Base-by-base conservation (phyloP, 2,329 filamentous ascomycete genomes). In the Nannizziopsis barbatae region DNA sequence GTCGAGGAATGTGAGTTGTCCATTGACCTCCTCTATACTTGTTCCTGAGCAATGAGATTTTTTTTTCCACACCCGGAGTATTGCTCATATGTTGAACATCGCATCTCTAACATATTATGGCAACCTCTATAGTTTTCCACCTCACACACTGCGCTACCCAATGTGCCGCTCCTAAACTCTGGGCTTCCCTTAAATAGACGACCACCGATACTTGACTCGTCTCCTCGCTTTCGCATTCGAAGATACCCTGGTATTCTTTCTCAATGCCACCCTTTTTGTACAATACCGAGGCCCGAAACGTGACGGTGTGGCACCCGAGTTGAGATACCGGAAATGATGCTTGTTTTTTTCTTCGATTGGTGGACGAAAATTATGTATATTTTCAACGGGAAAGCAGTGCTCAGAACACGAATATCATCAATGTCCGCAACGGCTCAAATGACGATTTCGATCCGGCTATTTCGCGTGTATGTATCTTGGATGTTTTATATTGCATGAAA, bases 151-250 rank as follows among this genome's bases (percentile, higher is more conserved):
- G 92, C 75, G 87, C 90, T 56, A 86, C 80, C 62, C 75, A 83
- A 67, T 98, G 92, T 69, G 90, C 92, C 55, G 92, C 92, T 48
- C 89, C 90, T 63, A 95, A 95, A 82, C 84, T 98, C 63, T 98
- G 87, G 80, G 79, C 82, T 57, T 75, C 81, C 71, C 84, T 96
- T 68, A 93, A 90, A 79, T 96, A 94, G 78, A 73, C 5, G 35
- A 39, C 31, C 4, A 39, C 10, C 33, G 12, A 12, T 12, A 30
- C 12, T 20, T 15, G 18, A 9, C n/a, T 15, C 22, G 17, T 20
- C 32, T 33, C 14, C 40, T 39, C 31, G 32, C 36, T n/a, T 12
- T 14, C 15, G 18, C 8, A 14, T 39, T 15, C 8, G 11, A 20
- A 2, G 20, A 22, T 20, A 31, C 35, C 30, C 36, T 45, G 12